Evolutionary conservation across 345 rosid species (phyloP).

Genomic region (Euphorbia tirucalli): DNA sequence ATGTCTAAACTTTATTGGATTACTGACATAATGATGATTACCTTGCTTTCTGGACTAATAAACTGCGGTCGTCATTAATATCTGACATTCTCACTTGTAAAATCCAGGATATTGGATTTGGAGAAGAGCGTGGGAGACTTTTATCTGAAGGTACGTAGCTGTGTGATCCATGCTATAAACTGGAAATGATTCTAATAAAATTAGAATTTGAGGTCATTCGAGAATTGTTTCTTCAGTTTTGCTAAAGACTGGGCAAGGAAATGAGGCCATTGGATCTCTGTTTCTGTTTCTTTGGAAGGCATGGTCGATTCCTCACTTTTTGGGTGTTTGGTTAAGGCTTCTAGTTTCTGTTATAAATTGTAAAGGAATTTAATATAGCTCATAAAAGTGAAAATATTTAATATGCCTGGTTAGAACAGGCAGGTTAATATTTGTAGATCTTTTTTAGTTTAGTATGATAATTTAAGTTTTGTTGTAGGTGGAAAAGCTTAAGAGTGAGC

Average conservation of each 20-base stretch:
- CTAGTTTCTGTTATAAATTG: too few species aligned
- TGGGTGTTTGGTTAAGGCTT: too few species aligned
- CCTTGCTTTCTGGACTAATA: background rate
- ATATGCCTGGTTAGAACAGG: background rate
- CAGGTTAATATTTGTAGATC: background rate
- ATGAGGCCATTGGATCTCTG: too few species aligned
- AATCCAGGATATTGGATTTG: constrained; percentile 16
- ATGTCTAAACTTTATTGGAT: background rate
- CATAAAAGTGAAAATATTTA: background rate
- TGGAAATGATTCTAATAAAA: too few species aligned
- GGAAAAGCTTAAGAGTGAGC: constrained; percentile 6
- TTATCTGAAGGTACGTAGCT: constrained; percentile 5
- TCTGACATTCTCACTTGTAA: background rate
- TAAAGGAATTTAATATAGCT: too few species aligned
- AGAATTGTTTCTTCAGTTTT: too few species aligned
- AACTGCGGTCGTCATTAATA: background rate
- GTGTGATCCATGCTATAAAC: background rate
- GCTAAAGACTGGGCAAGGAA: too few species aligned
- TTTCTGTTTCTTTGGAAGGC: too few species aligned
- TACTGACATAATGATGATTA: background rate
- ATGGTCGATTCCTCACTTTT: too few species aligned
- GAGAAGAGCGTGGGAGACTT: constrained; percentile 5
- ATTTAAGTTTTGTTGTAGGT: constrained; percentile 7
- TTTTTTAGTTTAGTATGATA: too few species aligned
- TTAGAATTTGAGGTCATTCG: too few species aligned